Percentiles rank a stretch among this genome's conserved stretches.
Evolutionary conservation across 495 filamentous ascomycete genomes (phyloP).

Genomic region (Neurospora sp.): DNA sequence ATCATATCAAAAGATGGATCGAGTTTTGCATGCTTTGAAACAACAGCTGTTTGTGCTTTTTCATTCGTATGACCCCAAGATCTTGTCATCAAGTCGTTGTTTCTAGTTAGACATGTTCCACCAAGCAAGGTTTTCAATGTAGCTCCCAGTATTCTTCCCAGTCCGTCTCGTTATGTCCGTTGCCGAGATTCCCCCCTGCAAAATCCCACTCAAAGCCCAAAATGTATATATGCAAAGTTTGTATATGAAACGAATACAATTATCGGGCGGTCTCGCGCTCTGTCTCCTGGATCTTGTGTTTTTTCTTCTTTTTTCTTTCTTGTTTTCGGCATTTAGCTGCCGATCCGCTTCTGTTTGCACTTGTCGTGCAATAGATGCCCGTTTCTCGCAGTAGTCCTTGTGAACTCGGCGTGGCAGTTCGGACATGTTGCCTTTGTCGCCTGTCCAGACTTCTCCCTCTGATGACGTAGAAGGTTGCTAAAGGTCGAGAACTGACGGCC

Average conservation of each 20-base stretch:
- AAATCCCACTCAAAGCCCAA: not conserved
- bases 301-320: not conserved
- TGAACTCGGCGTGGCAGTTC: slow-evolving; percentile 84
- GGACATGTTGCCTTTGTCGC: slow-evolving; percentile 80
- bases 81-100: not conserved
- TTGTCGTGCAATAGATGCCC: slow-evolving; percentile 84
- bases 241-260: not conserved
- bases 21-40: not conserved
- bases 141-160: not conserved
- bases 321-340: slow-evolving; percentile 11
- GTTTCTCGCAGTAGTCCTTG: slow-evolving; percentile 80
- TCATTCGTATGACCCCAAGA: not conserved
- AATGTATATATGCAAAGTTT: not conserved
- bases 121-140: not conserved
- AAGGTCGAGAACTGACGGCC: slow-evolving; percentile 91
- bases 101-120: not conserved
- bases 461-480: slow-evolving; percentile 85
- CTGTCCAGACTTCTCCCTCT: slow-evolving; percentile 87
- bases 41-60: not conserved
- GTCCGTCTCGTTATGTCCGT: not conserved
- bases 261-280: not conserved
- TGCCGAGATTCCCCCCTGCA: not conserved
- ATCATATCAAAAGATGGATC: not conserved
- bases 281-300: not conserved
- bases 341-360: slow-evolving; percentile 58